Base-by-base conservation (phyloP, 257 asterid genomes). In the Solanum sejunctum region DNA sequence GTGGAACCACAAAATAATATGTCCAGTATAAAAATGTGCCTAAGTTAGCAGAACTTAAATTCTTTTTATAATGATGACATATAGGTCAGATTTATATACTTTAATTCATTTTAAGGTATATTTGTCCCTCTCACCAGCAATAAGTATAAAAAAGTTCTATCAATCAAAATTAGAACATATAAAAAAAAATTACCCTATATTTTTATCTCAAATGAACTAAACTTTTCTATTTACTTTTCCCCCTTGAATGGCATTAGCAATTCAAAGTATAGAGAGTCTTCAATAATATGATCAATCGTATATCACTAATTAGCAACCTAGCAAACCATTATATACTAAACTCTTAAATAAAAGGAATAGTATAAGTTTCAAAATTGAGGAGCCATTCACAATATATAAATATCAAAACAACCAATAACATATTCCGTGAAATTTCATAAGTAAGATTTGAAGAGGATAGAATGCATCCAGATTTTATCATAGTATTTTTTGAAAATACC, bases 341-440 rank as follows among this genome's bases (percentile, higher is more conserved):
- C 71, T 26, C 21, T 12, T 63, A 12, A 26, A 26, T 4, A 60
- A n/a, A 11, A 28, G 32, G 39, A 36, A 36, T 36, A 32, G 3
- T 15, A 8, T 1, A 6, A 26, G 73, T 69, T 36, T 36, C 49
- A 69, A 69, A 66, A 5, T 28, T 67, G 12, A 67, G 36, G 12
- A 12, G 4, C 26, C 36, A 6, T 21, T 20, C 39, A 77, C 45
- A 77, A 32, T 43, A 43, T 43, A 43, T 7, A 43, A 26, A 79
- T 15, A 54, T 2, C 23, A 26, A 79, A 79, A 23, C 47, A 78
- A 51, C 51, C 0, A 2, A 32, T 0, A 0, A 32, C 36, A 32
- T 32, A 3, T 0, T 0, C 3, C 3, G 3, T 32, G 36, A 0
- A 32, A 32, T 32, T 32, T 3, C 36, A 32, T 3, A 0, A 32